Evolutionary conservation across 2,329 filamentous ascomycete genomes (phyloP), one percentile per base, ranked within the genome.

Genomic region (Parastagonospora nodorum): DNA sequence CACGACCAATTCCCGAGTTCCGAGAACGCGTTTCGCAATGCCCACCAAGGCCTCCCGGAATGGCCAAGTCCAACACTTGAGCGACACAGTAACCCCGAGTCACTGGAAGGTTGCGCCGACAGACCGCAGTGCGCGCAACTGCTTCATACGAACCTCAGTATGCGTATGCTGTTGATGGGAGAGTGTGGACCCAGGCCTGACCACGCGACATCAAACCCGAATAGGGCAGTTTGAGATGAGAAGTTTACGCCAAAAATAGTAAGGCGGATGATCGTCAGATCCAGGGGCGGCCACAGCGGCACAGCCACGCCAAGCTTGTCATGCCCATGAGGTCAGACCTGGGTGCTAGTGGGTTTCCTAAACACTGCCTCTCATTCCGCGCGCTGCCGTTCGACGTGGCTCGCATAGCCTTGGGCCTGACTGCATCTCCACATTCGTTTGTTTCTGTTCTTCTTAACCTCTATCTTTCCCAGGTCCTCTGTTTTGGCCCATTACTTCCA

Each of bases 301-400:
- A 28, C 38, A 59, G 60, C 57, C 59, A 61, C 53, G 42, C 49
- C 40, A 48, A 49, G 44, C 29, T 35, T 15, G 29, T 39, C 36
- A 37, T 52, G 31, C 42, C 43, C 32, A 60, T 63, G 53, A 63
- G 58, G 58, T 61, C 60, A 60, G 46, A 24, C 16, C 48, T 29
- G 41, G n/a, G 31, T 27, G 41, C 31, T 43, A 15, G 41, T 10
- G 11, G 19, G 6, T 15, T 15, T 43, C 11, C 28, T 31, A 45
- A 24, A 28, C 42, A 45, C 33, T 28, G 33, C 29, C 41, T 29
- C 16, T 43, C 41, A 43, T 43, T 43, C 41, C 41, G 41, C 41
- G 41, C 41, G 14, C n/a, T 43, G 41, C 41, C 41, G 41, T 24
- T 16, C 15, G 35, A 16, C 16, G 14, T 11, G 31, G 11, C 14